Evolutionary conservation across 257 asterid genomes (phyloP).

Genomic region (Voacanga thouarsii): DNA sequence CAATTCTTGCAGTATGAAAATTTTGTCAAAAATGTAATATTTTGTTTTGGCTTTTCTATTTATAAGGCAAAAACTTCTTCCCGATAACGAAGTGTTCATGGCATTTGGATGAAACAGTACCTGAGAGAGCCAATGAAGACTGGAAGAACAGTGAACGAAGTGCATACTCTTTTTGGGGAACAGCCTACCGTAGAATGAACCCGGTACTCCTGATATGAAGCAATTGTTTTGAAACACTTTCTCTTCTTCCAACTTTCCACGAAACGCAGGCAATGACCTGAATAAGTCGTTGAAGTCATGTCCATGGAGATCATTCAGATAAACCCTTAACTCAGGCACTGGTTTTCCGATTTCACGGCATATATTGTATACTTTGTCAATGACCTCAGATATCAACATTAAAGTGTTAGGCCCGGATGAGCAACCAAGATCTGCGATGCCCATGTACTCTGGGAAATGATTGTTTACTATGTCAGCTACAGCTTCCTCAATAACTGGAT

Average conservation of each 20-base stretch:
- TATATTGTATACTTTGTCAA: constrained; percentile 18
- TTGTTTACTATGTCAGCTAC: constrained; percentile 26
- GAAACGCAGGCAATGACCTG: constrained; percentile 46
- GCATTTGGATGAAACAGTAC: not conserved
- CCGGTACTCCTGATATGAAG: not conserved
- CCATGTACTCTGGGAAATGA: constrained; percentile 36
- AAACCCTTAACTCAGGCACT: constrained; percentile 53
- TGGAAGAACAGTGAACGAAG: constrained; percentile 2
- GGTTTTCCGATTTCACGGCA: constrained; percentile 8
- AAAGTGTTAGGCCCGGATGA: constrained; percentile 66
- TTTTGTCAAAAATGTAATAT: no score
- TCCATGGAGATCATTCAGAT: constrained; percentile 63
- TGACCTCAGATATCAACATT: constrained; percentile 29
- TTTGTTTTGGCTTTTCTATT: no score
- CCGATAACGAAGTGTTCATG: no score
- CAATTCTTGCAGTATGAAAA: no score
- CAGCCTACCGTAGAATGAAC: constrained; percentile 1
- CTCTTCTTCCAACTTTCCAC: constrained; percentile 22
- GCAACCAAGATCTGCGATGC: constrained; percentile 73
- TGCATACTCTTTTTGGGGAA: not conserved
- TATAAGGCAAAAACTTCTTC: no score
- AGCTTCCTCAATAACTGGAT: constrained; percentile 36
- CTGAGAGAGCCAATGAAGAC: constrained; percentile 14
- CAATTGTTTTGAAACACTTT: constrained; percentile 12
- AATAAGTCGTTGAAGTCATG: constrained; percentile 62